phyloP scores from a whole-genome alignment of 2,329 filamentous ascomycete genomes.

The Exophiala calicioides region DNA sequence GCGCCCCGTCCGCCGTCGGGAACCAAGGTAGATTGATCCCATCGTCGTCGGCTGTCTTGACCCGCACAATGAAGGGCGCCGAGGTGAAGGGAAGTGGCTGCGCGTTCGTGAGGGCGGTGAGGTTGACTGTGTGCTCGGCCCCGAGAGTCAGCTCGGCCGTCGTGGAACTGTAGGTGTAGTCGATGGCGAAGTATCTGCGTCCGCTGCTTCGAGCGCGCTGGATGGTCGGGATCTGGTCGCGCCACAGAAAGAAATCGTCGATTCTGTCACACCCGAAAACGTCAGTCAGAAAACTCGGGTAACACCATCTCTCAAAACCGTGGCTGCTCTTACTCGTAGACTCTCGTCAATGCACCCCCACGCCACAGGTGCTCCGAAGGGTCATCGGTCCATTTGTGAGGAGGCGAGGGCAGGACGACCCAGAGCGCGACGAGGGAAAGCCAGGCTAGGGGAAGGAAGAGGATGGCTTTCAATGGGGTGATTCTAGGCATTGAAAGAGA shows the following conservation, averaged over 20 bases:
- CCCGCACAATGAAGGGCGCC: slow-evolving; percentile 2
- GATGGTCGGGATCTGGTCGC: slow-evolving; percentile 4
- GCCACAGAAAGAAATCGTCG: slow-evolving; percentile 10
- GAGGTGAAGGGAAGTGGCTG: neutral
- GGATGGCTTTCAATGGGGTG: neutral
- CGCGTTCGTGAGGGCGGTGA: neutral
- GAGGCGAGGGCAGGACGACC: slow-evolving; percentile 5
- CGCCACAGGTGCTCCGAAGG: neutral
- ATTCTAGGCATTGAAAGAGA: slow-evolving; percentile 10
- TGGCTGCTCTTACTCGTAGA: no score
- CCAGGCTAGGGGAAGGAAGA: neutral
- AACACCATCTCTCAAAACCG: neutral
- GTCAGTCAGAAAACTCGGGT: neutral
- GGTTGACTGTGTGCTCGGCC: neutral
- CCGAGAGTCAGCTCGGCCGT: slow-evolving; percentile 7
- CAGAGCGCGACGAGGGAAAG: slow-evolving; percentile 3
- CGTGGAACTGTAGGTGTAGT: slow-evolving; percentile 7
- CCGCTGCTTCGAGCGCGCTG: slow-evolving; percentile 4
- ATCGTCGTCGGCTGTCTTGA: slow-evolving; percentile 15
- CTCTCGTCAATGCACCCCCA: neutral
- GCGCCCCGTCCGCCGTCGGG: slow-evolving; percentile 9
- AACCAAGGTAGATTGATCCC: slow-evolving; percentile 20
- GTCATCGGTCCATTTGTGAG: slow-evolving; percentile 6
- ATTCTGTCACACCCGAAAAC: slow-evolving; percentile 1
- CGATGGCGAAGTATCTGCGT: slow-evolving; percentile 10